Conservation (phyloP, 768 basidiomycete species). For the Exsudoporus frostii region DNA sequence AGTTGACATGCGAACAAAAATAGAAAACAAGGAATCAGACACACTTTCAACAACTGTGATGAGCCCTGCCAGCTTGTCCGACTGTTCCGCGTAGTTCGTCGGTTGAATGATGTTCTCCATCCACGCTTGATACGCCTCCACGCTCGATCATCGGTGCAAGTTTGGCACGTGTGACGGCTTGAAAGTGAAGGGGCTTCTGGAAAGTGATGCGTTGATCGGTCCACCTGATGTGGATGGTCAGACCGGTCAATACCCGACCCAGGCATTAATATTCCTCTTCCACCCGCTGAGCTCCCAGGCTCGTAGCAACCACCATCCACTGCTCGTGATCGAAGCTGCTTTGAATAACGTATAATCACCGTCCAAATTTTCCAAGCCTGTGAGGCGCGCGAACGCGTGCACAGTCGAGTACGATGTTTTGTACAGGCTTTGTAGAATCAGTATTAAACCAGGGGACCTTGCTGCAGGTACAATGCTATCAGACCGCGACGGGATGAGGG, state of each 20-base stretch:
- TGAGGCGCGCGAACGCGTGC: slow-evolving; percentile 81
- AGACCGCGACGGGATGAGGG: neutral
- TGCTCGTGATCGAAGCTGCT: slow-evolving; percentile 89
- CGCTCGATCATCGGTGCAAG: slow-evolving; percentile 84
- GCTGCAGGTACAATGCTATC: slow-evolving; percentile 33
- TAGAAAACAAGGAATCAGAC: slow-evolving; percentile 20
- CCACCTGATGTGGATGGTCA: slow-evolving; percentile 55
- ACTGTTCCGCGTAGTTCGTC: slow-evolving; percentile 86
- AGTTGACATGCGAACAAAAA: slow-evolving; percentile 1
- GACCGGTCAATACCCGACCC: neutral
- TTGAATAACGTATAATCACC: slow-evolving; percentile 78
- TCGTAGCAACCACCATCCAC: slow-evolving; percentile 79
- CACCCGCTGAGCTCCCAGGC: slow-evolving; percentile 70
- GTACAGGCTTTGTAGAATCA: slow-evolving; percentile 81
- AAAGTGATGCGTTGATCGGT: slow-evolving; percentile 88
- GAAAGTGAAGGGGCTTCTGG: slow-evolving; percentile 77
- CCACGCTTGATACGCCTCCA: slow-evolving; percentile 88
- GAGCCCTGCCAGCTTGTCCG: slow-evolving; percentile 78
- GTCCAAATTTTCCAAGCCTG: slow-evolving; percentile 80
- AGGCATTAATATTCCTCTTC: no score
- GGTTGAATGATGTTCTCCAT: slow-evolving; percentile 86
- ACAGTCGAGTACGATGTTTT: slow-evolving; percentile 92
- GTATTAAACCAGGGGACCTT: slow-evolving; percentile 69
- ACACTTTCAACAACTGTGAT: slow-evolving; percentile 86
- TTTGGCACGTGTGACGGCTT: slow-evolving; percentile 86